Percentiles rank a stretch among this genome's conserved stretches.
Conservation (phyloP, 805 yeast genomes). For the Pichia cabralensis region DNA sequence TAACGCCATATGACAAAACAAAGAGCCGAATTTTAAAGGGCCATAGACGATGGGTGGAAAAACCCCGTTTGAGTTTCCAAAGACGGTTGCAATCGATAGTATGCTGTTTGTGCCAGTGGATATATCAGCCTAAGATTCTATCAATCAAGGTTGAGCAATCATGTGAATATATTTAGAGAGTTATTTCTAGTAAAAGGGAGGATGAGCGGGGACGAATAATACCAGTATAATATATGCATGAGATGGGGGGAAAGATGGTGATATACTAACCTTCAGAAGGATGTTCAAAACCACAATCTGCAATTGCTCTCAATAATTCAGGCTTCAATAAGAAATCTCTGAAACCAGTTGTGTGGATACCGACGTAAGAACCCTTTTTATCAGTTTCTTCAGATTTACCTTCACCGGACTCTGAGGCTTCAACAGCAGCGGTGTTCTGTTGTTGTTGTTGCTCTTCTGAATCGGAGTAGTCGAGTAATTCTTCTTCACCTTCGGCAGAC, state of each 20-base stretch:
- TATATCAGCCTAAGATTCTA: no score
- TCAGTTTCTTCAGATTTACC: slow-evolving; percentile 54
- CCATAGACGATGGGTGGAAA: no score
- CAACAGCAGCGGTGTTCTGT: slow-evolving; percentile 31
- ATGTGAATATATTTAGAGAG: no score
- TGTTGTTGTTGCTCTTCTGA: slow-evolving; percentile 76
- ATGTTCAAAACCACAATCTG: slow-evolving; percentile 99
- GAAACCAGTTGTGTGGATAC: slow-evolving; percentile 97
- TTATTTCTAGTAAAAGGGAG: no score
- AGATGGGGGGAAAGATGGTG: not conserved
- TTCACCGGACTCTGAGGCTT: slow-evolving; percentile 14
- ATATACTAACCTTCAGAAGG: slow-evolving; percentile 95
- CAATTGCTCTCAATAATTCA: slow-evolving; percentile 92
- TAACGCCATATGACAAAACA: no score
- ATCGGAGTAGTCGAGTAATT: slow-evolving; percentile 96
- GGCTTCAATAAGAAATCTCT: slow-evolving; percentile 96
- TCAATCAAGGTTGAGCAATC: no score
- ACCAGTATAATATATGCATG: not conserved
- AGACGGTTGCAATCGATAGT: no score
- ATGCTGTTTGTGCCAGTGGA: no score
- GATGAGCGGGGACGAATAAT: not conserved
- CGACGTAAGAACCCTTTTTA: slow-evolving; percentile 95
- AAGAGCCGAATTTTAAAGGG: no score
- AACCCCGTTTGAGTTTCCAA: no score
- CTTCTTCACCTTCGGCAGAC: slow-evolving; percentile 99